Evolutionary conservation across 495 filamentous ascomycete species (phyloP), one percentile per base, ranked within the genome.

Genomic region (Pyrenula massariospora): DNA sequence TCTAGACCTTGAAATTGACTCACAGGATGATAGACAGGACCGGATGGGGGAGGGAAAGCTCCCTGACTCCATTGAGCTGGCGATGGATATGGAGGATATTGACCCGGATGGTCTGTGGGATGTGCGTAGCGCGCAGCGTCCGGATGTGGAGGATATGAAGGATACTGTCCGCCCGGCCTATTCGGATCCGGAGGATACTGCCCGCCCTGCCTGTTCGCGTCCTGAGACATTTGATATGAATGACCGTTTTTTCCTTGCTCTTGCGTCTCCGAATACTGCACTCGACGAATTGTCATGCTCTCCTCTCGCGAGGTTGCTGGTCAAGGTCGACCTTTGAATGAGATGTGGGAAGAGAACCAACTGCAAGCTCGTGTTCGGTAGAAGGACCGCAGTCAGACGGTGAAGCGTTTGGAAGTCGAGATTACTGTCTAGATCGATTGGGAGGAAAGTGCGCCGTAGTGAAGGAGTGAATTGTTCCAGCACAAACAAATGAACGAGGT

Each of bases 11-110:
- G 2, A 64, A 66, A 54, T 74, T 71, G 24, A 73, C 68, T 12
- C 68, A 67, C 51, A 68, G 68, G 73, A 75, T 76, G 61, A 63
- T 68, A 50, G 67, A 58, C 21, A 62, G 50, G 65, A 42, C 31
- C 31, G 8, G 31, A 42, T 50, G 70, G 71, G 56, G 70, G 69
- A 60, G 70, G 50, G 22, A 50, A 55, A 24, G 55, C 54, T 48
- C 50, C 70, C 57, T 70, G 66, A 23, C 54, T 64, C 52, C 63
- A 62, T 56, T 59, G 61, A 25, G 60, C 56, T 23, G 54, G 56
- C 47, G 63, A 60, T 24, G 58, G 36, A 25, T 50, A 31, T 5
- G 49, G 62, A 52, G 65, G 63, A 55, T 73, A 72, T 53, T 71
- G 67, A 20, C 50, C 50, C 22, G 53, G 55, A 66, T 24, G 54